A percentile compares a stretch with the other conserved stretches of the same genome.
phyloP scores from a whole-genome alignment of 257 asterid genomes.

The Paraleonurus japonicus region DNA sequence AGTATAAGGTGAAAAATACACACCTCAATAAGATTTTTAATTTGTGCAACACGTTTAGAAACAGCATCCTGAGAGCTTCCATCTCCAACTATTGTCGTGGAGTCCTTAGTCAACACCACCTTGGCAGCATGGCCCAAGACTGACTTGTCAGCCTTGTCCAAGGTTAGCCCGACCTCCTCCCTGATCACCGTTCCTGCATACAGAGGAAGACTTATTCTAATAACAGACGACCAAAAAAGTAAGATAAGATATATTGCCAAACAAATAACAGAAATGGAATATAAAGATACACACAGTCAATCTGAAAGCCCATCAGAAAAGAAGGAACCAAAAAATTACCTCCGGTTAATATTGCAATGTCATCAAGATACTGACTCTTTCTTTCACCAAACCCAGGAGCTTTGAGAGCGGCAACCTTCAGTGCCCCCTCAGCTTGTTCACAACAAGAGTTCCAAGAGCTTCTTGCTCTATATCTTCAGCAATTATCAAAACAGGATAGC shows the following conservation, averaged over 20 bases:
- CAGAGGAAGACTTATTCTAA: slow-evolving; percentile 10
- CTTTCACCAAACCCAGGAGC: slow-evolving; percentile 99
- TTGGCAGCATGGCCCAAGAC: slow-evolving; percentile 96
- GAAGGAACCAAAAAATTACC: slow-evolving; percentile 40
- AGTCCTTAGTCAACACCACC: slow-evolving; percentile 86
- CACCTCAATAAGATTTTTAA: slow-evolving; percentile 85
- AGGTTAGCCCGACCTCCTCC: slow-evolving; percentile 80
- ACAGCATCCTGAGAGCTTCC: slow-evolving; percentile 95
- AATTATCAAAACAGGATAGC: slow-evolving; percentile 77
- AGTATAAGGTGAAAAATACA: slow-evolving; percentile 11
- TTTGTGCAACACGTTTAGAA: slow-evolving; percentile 78
- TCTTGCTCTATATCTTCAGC: slow-evolving; percentile 99
- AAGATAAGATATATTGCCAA: neutral
- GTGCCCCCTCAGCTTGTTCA: slow-evolving; percentile 91
- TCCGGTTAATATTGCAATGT: slow-evolving; percentile 91
- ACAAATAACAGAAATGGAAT: neutral
- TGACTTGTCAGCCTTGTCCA: slow-evolving; percentile 89
- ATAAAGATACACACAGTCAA: neutral
- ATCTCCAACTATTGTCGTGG: slow-evolving; percentile 93
- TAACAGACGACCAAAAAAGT: neutral
- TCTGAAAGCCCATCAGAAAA: too few relatives aligned
- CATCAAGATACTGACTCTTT: slow-evolving; percentile 96
- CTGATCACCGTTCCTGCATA: slow-evolving; percentile 85
- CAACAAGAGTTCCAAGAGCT: slow-evolving; percentile 94
- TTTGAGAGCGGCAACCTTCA: slow-evolving; percentile 95